Evolutionary conservation across 371 early-diverging fungal species (phyloP).

Genomic region (Zychaea mexicana): DNA sequence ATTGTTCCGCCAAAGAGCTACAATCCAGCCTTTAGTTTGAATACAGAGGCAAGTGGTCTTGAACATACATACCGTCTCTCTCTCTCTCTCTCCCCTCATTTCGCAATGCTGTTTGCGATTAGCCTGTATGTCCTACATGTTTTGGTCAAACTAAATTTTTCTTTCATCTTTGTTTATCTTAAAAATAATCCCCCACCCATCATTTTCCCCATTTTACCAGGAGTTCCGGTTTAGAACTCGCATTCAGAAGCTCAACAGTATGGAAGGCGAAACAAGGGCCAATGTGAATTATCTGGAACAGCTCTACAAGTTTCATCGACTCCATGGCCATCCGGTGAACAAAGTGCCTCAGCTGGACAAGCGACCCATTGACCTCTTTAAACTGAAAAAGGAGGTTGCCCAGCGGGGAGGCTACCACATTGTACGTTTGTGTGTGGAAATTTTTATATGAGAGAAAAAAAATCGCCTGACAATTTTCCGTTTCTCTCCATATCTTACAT

Average conservation of each 20-base stretch:
- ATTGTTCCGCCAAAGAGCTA: conserved; percentile 90
- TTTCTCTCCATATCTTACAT: too few species aligned
- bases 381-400: conserved; percentile 83
- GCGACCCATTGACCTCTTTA: conserved; percentile 84
- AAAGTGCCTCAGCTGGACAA: conserved; percentile 84
- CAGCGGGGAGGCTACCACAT: conserved; percentile 77
- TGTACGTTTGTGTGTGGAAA: conserved; percentile 41
- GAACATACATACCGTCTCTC: not conserved
- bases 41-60: conserved; percentile 70
- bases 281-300: conserved; percentile 91
- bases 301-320: conserved; percentile 85
- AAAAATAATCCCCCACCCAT: too few species aligned
- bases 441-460: not conserved
- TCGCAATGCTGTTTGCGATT: not conserved
- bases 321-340: conserved; percentile 71
- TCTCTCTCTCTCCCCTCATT: conserved; percentile 1
- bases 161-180: too few species aligned
- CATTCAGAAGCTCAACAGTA: conserved; percentile 86
- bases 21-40: conserved; percentile 82
- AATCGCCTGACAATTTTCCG: conserved; percentile 16
- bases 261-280: conserved; percentile 89
- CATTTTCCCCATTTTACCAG: conserved; percentile 41
- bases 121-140: too few species aligned
- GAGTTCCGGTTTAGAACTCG: conserved; percentile 89
- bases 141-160: too few species aligned